These are phyloP conservation scores for Avena insularis DNA, from an alignment of 176 grass and related monocot genomes.

Conservation along the genomic window DNA sequence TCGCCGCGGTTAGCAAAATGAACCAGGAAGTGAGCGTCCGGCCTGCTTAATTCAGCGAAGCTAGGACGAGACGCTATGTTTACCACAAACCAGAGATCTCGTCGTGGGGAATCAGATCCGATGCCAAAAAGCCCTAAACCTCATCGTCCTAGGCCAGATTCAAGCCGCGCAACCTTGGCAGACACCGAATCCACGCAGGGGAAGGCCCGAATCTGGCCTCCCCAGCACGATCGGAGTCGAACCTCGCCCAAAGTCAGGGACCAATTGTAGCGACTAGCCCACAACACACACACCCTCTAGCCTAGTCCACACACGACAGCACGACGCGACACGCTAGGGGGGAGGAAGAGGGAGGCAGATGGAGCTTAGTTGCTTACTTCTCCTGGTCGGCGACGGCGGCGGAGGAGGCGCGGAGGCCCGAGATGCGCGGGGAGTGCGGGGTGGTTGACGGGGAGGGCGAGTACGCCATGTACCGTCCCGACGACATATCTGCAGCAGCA, in stretches of 20 bases:
- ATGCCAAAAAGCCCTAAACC: constrained; percentile 30
- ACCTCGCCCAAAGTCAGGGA: neutral
- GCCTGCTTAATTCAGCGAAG: neutral
- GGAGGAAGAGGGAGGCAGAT: neutral
- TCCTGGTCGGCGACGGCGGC: constrained; percentile 77
- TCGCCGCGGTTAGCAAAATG: neutral
- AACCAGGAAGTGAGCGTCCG: constrained; percentile 1
- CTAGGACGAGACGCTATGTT: neutral
- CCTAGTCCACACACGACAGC: neutral
- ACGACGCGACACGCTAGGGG: neutral
- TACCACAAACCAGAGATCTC: constrained; percentile 42
- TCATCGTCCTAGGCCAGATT: constrained; percentile 39
- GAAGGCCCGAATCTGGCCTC: constrained; percentile 7
- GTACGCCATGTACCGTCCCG: constrained; percentile 95
- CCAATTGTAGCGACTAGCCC: too few species aligned
- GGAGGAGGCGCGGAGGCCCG: constrained; percentile 58
- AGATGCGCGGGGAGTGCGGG: constrained; percentile 85
- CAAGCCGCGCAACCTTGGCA: neutral
- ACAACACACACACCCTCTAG: neutral
- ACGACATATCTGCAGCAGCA: constrained; percentile 58
- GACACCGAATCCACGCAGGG: neutral
- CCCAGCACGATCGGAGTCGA: constrained; percentile 37
- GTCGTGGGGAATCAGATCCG: constrained; percentile 49
- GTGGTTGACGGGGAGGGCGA: constrained; percentile 92
- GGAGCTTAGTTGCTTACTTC: constrained; percentile 54